Conservation (phyloP, 108 stramenopile species). For the Nitzschia inconspicua region DNA sequence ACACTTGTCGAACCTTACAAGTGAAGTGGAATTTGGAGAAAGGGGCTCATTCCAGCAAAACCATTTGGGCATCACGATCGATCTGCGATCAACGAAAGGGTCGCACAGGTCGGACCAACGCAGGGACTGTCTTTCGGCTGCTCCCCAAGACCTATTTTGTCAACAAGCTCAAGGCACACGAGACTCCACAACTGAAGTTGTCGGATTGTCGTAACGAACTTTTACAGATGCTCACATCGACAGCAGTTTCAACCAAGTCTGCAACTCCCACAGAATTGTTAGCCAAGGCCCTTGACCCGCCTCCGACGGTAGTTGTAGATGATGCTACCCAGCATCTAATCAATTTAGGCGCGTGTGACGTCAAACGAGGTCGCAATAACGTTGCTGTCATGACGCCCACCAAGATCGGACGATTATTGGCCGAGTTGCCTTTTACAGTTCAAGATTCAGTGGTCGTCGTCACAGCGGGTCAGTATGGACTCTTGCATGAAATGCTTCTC, state of each 20-base stretch:
- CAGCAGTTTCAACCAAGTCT: neutral
- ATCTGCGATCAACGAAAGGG: conserved; percentile 49
- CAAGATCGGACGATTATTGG: conserved; percentile 26
- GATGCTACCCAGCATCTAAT: conserved; percentile 37
- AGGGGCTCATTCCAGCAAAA: conserved; percentile 13
- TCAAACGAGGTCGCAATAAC: conserved; percentile 4
- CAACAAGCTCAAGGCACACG: conserved; percentile 20
- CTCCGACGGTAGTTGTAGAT: conserved; percentile 11
- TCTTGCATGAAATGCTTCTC: conserved; percentile 41
- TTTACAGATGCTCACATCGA: conserved; percentile 16
- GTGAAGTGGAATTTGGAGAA: conserved; percentile 33
- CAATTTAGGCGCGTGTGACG: conserved; percentile 28
- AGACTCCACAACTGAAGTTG: conserved; percentile 27
- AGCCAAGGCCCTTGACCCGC: conserved; percentile 38
- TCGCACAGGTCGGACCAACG: conserved; percentile 43
- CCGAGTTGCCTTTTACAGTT: conserved; percentile 43
- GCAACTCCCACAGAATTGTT: conserved; percentile 16
- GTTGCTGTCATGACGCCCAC: conserved; percentile 24
- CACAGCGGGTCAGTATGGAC: conserved; percentile 30
- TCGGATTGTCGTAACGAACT: conserved; percentile 40
- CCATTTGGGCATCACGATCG: conserved; percentile 31
- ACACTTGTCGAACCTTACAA: conserved; percentile 41
- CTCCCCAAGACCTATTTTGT: conserved; percentile 27
- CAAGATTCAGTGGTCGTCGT: conserved; percentile 31
- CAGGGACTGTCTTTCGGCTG: conserved; percentile 40